Evolutionary conservation across 441 rosid genomes (phyloP).

Genomic region (Corymbia citriodora): DNA sequence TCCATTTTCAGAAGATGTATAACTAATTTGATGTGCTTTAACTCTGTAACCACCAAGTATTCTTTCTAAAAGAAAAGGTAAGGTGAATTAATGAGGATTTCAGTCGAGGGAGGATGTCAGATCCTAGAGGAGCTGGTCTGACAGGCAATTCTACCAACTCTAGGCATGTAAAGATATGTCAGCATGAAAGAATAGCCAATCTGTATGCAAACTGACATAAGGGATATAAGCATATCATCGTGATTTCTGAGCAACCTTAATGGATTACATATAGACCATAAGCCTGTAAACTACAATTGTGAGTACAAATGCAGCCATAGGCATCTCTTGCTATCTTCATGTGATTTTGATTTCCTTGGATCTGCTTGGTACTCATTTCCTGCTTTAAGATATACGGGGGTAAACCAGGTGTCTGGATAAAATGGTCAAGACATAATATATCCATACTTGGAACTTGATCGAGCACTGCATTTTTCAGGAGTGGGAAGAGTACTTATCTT

Average conservation of each 20-base stretch:
- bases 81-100: not conserved
- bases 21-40: not conserved
- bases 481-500: slow-evolving; percentile 99
- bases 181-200: not conserved
- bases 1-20: not conserved
- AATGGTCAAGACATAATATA: not conserved
- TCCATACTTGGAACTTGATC: not conserved
- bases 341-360: not conserved
- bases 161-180: not conserved
- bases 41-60: not conserved
- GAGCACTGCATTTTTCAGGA: slow-evolving; percentile 44
- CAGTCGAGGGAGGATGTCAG: not conserved
- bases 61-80: not conserved
- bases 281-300: not conserved
- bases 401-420: not conserved
- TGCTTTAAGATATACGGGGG: not conserved
- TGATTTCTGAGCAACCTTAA: not conserved
- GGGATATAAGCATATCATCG: not conserved
- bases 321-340: not conserved
- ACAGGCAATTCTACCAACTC: not conserved
- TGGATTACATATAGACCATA: not conserved
- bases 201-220: not conserved
- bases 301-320: not conserved
- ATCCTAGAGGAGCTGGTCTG: not conserved
- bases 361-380: not conserved